Percentiles rank a stretch among this genome's conserved stretches.
These are phyloP conservation scores for Torrubiella hemipterigena DNA, from an alignment of 2,329 filamentous ascomycete species.

Conservation along the genomic window DNA sequence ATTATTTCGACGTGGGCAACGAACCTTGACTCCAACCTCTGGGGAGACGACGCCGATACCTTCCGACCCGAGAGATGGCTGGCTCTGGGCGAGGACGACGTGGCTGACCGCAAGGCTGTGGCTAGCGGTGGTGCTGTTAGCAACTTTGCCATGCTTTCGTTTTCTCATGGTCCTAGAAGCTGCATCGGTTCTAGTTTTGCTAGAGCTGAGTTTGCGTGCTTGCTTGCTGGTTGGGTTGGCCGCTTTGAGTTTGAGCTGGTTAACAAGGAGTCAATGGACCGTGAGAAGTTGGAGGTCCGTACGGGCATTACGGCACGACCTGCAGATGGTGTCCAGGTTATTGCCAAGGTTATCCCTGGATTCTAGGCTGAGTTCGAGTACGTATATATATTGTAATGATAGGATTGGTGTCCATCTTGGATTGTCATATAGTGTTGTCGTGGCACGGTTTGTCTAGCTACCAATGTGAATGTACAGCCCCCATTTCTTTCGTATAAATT, in stretches of 20 bases:
- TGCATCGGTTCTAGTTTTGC: constrained; percentile 73
- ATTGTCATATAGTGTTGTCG: background rate
- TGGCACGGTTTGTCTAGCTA: background rate
- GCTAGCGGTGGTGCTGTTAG: constrained; percentile 55
- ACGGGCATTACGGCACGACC: background rate
- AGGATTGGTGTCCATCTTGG: background rate
- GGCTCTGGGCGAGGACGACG: constrained; percentile 23
- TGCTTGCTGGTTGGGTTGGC: constrained; percentile 52
- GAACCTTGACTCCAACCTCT: constrained; percentile 51
- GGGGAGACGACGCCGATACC: constrained; percentile 52
- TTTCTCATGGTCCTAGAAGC: constrained; percentile 69
- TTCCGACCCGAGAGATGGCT: constrained; percentile 64
- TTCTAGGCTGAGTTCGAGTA: too few species aligned
- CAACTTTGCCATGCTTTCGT: constrained; percentile 65
- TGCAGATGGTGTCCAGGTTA: background rate
- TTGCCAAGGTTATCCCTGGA: background rate
- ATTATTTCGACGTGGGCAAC: constrained; percentile 46
- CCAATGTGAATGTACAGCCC: constrained; percentile 1
- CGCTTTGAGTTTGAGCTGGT: constrained; percentile 2
- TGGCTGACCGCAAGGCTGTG: constrained; percentile 35
- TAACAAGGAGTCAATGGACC: background rate
- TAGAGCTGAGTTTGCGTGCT: constrained; percentile 59
- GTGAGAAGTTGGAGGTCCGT: background rate
- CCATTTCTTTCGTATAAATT: constrained; percentile 1
- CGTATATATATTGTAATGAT: too few species aligned